Base-by-base conservation (phyloP, 176 grass and related monocot species). In the Ensete glaucum region DNA sequence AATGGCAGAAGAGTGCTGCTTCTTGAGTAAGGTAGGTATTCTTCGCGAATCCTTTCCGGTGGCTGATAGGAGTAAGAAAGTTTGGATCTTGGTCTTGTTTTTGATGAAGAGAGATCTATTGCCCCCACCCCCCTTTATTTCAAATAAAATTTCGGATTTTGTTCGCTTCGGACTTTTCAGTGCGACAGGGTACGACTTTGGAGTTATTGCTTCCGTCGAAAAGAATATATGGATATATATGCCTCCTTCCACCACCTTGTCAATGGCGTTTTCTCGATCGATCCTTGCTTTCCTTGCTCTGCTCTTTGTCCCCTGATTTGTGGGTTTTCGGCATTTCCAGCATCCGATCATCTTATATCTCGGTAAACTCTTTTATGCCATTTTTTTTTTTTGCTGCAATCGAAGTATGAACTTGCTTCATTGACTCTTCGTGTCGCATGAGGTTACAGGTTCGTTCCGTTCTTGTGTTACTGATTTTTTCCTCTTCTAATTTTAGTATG, bases 1-100 rank as follows among this genome's bases (percentile, higher is more conserved):
- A 54, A 78, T 78, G 76, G 63, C 51, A 19, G 76, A 78, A 43
- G 63, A 78, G 52, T 78, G 76, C 25, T 54, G 76, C 19, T 78
- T 67, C 22, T 68, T 78, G 62, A 78, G 20, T 67, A 78, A 78
- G 76, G 76, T 68, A 20, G 16, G 49, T 8, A 53, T 63, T 68
- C 9, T 67, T 0, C 15, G 66, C 12, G 52, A 53, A 77, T 10
- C 22, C 9, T 9, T 27, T 27, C 34, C 16, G 60, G 9, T 66
- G 67, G 23, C 76, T 67, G 8, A 19, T 16, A 34, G 54, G 20
- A 14, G 26, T 17, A 9, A 74, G 50, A 73, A 54, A 14, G 19
- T 71, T 53, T 22, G 70, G 70, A 51, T 52, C 54, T 73, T 73
- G 9, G 6, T 22, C 52, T 26, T 43, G 12, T n/a, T 59, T 59